A percentile compares a stretch with the other conserved stretches of the same genome.
Conservation (phyloP, 2,329 filamentous ascomycete species). For the Aureobasidium musti region DNA sequence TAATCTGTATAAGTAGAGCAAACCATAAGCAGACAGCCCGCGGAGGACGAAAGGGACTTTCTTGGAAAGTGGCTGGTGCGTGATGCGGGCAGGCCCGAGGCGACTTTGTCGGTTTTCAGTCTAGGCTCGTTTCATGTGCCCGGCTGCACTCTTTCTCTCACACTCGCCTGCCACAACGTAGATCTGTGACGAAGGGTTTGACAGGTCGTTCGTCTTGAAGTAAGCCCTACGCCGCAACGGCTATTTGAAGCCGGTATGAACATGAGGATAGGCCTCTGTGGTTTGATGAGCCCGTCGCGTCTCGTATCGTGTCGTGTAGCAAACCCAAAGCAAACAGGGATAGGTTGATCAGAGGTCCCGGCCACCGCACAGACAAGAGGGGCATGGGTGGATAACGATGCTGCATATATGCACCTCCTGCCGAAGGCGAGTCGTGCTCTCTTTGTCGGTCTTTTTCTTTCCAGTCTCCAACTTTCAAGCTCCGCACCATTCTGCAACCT, state of each 20-base stretch:
- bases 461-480: conserved; percentile 19
- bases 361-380: conserved; percentile 22
- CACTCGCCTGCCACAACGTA: conserved; percentile 14
- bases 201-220: conserved; percentile 7
- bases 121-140: conserved; percentile 15
- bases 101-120: neutral
- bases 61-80: conserved; percentile 1
- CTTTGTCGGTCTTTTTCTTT: conserved; percentile 7
- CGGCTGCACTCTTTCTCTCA: conserved; percentile 12
- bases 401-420: conserved; percentile 26
- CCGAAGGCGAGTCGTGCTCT: conserved; percentile 17
- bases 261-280: conserved; percentile 2
- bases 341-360: conserved; percentile 15
- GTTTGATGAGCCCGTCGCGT: conserved; percentile 23
- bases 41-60: neutral
- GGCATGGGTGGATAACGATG: conserved; percentile 17
- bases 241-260: conserved; percentile 10
- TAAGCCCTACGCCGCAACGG: conserved; percentile 6
- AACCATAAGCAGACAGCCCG: neutral
- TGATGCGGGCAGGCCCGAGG: neutral
- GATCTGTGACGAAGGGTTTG: conserved; percentile 19
- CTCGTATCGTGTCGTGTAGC: conserved; percentile 12
- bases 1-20: neutral
- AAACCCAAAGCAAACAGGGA: conserved; percentile 22
- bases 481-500: conserved; percentile 21